Conservation (phyloP, 2,329 filamentous ascomycete genomes). For the Xylariaceae sp. region DNA sequence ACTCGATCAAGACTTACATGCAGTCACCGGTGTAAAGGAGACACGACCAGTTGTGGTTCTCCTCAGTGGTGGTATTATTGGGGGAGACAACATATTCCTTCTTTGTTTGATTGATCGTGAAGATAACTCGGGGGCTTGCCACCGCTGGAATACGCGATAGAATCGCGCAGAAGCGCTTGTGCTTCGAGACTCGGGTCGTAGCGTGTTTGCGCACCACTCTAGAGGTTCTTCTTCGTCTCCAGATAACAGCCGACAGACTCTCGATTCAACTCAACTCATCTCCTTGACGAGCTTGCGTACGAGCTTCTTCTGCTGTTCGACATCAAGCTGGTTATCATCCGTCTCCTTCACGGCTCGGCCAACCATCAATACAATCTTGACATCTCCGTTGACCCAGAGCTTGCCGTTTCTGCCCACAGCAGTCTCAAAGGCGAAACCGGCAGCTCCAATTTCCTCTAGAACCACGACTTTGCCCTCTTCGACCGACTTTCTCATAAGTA, state of each 20-base stretch:
- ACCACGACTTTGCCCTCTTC: constrained; percentile 63
- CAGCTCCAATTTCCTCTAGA: constrained; percentile 69
- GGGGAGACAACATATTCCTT: neutral
- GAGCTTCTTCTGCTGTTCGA: constrained; percentile 65
- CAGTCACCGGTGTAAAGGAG: constrained; percentile 5
- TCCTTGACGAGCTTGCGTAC: constrained; percentile 62
- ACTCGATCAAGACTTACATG: constrained; percentile 18
- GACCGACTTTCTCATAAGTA: constrained; percentile 61
- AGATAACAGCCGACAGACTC: constrained; percentile 6
- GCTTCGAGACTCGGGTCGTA: neutral
- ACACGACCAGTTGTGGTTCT: constrained; percentile 7
- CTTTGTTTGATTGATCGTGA: constrained; percentile 4
- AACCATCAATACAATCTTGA: constrained; percentile 69
- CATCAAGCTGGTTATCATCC: constrained; percentile 61
- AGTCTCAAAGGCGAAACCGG: constrained; percentile 83
- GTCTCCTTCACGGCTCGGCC: constrained; percentile 72
- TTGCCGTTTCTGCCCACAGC: constrained; percentile 89
- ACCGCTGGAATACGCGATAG: neutral
- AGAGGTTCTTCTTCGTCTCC: constrained; percentile 1
- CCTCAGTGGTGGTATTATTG: constrained; percentile 5
- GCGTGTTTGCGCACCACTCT: neutral
- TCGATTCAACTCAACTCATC: constrained; percentile 37
- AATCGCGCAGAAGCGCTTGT: neutral
- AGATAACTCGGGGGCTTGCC: constrained; percentile 2
- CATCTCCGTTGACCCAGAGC: constrained; percentile 82